A percentile compares a stretch with the other conserved stretches of the same genome.
Conservation (phyloP, 148 eudicot genomes). For the Arbutus unedo region DNA sequence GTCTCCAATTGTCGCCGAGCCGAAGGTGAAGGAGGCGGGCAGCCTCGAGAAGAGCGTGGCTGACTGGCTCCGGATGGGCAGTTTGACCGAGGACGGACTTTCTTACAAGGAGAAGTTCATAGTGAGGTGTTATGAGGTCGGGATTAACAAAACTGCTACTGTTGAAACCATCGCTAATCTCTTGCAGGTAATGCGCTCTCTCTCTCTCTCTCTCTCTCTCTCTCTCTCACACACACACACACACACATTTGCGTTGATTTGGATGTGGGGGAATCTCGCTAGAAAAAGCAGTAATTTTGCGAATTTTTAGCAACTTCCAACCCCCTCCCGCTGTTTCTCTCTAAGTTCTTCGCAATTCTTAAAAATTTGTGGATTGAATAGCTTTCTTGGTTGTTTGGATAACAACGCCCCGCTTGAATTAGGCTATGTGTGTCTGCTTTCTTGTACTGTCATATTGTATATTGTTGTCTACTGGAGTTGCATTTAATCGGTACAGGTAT, state of each 20-base stretch:
- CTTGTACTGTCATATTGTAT: too few relatives aligned
- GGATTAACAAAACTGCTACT: slow-evolving; percentile 91
- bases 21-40: not conserved
- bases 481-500: too few relatives aligned
- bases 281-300: not conserved
- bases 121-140: slow-evolving; percentile 85
- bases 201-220: not conserved
- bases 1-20: slow-evolving; percentile 22
- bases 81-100: slow-evolving; percentile 68
- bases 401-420: not conserved
- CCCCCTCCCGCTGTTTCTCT: not conserved
- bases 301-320: not conserved
- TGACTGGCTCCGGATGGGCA: slow-evolving; percentile 61
- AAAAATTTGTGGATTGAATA: not conserved
- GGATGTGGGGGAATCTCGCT: not conserved
- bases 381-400: not conserved
- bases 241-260: not conserved
- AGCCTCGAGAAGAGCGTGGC: slow-evolving; percentile 33
- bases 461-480: too few relatives aligned
- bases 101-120: slow-evolving; percentile 86
- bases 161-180: slow-evolving; percentile 96
- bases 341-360: not conserved
- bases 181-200: slow-evolving; percentile 47
- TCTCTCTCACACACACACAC: too few relatives aligned
- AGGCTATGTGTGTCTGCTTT: too few relatives aligned